A percentile compares a stretch with the other conserved stretches of the same genome.
Conservation (phyloP, 2,329 filamentous ascomycete genomes). For the Lecanoromycetidae sp. region DNA sequence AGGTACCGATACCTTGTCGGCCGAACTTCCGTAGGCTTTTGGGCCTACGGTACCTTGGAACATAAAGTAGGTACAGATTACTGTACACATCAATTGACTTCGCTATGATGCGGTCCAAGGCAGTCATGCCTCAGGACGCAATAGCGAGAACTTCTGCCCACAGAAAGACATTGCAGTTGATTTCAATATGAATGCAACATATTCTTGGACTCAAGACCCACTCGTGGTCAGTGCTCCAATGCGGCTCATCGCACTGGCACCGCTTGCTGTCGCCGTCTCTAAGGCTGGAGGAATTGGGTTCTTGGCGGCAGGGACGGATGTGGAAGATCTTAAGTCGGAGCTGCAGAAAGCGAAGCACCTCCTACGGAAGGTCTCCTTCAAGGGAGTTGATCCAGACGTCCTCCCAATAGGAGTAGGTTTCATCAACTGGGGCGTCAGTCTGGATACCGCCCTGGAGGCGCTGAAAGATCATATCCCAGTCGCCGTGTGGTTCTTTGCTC, state of each 20-base stretch:
- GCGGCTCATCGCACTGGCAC: conserved; percentile 47
- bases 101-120: too few species aligned
- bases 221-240: conserved; percentile 56
- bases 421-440: conserved; percentile 28
- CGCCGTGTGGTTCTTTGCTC: conserved; percentile 33
- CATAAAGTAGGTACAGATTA: too few species aligned
- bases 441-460: conserved; percentile 22
- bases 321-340: conserved; percentile 23
- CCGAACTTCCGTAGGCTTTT: too few species aligned
- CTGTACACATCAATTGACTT: too few species aligned
- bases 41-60: too few species aligned
- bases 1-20: too few species aligned
- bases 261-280: conserved; percentile 49
- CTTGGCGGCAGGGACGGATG: conserved; percentile 44
- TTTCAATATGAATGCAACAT: conserved; percentile 22
- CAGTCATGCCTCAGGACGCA: too few species aligned
- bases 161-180: too few species aligned
- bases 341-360: conserved; percentile 23
- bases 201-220: conserved; percentile 48
- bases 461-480: conserved; percentile 26
- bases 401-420: conserved; percentile 33
- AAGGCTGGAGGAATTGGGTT: conserved; percentile 44
- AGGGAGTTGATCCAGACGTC: conserved; percentile 13
- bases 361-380: conserved; percentile 11
- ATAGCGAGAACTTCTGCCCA: too few species aligned